Conservation (phyloP, 2,329 filamentous ascomycete species). For the Tolypocladium ovalisporum region DNA sequence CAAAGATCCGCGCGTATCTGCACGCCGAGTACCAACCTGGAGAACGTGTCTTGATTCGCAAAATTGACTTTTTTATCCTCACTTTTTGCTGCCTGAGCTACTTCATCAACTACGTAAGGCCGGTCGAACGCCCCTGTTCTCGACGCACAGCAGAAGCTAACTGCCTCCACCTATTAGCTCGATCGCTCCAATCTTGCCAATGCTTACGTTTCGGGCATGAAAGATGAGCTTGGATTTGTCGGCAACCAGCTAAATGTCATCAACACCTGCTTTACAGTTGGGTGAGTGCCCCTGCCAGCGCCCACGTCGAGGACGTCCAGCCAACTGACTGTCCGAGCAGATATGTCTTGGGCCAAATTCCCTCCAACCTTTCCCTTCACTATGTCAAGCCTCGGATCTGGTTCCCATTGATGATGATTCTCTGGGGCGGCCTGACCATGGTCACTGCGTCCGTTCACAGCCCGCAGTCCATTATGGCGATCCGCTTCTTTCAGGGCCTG, state of each 20-base stretch:
- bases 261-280: slow-evolving; percentile 24
- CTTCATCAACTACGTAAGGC: slow-evolving; percentile 39
- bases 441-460: slow-evolving; percentile 28
- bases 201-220: slow-evolving; percentile 33
- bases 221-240: slow-evolving; percentile 33
- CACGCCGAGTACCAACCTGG: slow-evolving; percentile 21
- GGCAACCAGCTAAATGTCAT: slow-evolving; percentile 30
- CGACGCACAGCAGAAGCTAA: background rate
- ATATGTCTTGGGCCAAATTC: slow-evolving; percentile 46
- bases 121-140: background rate
- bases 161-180: slow-evolving; percentile 13
- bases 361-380: slow-evolving; percentile 50
- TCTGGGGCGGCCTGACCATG: slow-evolving; percentile 56
- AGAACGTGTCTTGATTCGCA: slow-evolving; percentile 37
- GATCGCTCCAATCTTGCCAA: slow-evolving; percentile 28
- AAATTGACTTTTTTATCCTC: slow-evolving; percentile 54
- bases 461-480: slow-evolving; percentile 24
- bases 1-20: slow-evolving; percentile 20
- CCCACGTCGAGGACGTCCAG: background rate
- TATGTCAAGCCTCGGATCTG: slow-evolving; percentile 52
- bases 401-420: slow-evolving; percentile 51
- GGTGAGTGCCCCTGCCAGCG: slow-evolving; percentile 12
- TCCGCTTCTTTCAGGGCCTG: slow-evolving; percentile 28
- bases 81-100: slow-evolving; percentile 52
- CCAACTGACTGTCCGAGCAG: slow-evolving; percentile 6